A percentile compares a stretch with the other conserved stretches of the same genome.
Evolutionary conservation across 352 stramenopile genomes (phyloP).

Genomic region (Phytophthora parvispora): DNA sequence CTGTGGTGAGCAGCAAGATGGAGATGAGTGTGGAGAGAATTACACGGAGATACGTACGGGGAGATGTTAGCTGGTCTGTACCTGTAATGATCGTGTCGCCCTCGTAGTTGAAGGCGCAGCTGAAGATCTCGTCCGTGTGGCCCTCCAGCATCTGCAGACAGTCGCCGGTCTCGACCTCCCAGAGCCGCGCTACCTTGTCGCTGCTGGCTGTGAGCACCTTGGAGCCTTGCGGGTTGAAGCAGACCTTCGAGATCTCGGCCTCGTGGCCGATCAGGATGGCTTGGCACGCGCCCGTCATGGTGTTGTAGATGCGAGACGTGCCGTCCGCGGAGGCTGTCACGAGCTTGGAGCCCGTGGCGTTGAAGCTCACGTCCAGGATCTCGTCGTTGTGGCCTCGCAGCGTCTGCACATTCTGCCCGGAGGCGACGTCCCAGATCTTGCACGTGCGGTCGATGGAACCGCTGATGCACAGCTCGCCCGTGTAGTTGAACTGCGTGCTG

Average conservation of each 20-base stretch:
- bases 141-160: conserved; percentile 96
- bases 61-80: conserved; percentile 51
- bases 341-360: conserved; percentile 95
- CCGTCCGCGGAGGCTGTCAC: conserved; percentile 95
- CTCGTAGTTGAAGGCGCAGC: conserved; percentile 97
- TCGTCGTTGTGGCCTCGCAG: conserved; percentile 96
- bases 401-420: conserved; percentile 93
- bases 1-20: conserved; percentile 27
- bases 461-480: conserved; percentile 92
- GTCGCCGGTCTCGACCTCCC: conserved; percentile 95
- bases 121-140: conserved; percentile 98
- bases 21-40: too few relatives aligned
- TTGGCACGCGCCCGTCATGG: conserved; percentile 95
- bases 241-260: conserved; percentile 96
- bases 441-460: conserved; percentile 96
- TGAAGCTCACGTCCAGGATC: conserved; percentile 97
- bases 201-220: conserved; percentile 95
- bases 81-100: conserved; percentile 98
- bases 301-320: conserved; percentile 97
- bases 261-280: conserved; percentile 97
- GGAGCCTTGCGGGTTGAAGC: conserved; percentile 96
- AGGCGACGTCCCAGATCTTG: conserved; percentile 96
- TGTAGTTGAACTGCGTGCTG: conserved; percentile 97
- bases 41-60: too few relatives aligned
- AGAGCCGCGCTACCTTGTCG: conserved; percentile 95